Base-by-base conservation (phyloP, 345 rosid species). In the Ceriops tagal region DNA sequence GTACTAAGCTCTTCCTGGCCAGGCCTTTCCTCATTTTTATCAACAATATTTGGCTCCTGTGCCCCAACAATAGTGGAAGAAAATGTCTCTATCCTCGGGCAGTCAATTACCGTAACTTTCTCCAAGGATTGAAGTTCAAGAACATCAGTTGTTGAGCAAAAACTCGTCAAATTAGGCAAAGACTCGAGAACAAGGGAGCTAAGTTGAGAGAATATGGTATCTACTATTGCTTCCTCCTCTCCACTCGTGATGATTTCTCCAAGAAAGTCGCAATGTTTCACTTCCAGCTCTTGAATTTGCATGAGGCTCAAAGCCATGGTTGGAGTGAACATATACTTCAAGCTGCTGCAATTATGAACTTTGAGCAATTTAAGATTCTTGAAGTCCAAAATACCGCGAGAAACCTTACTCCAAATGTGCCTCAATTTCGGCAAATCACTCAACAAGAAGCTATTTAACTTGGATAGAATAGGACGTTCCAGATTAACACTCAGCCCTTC, bases 301-400 rank as follows among this genome's bases (percentile, higher is more conserved):
- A 7, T 32, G 18, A 69, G 72, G 32, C 22, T 2, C 19, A 31
- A 46, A 5, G 56, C 58, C 72, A 8, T 47, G 22, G 72, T 20
- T 28, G 39, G 72, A 47, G 72, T 60, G 32, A 69, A 58, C 28
- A 58, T 20, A 43, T 68, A 11, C 9, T 37, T 58, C 56, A 68
- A 68, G 16, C 71, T 67, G 27, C 64, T 26, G 31, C 71, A 68
- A 9, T 68, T 59, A 28, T 58, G 43, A 47, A 68, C 1, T 47
- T 58, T 31, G 13, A 69, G 20, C 46, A 13, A 26, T n/a, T 59
- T 31, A 9, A 69, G 72, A 20, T 21, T 27, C 19, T 10, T 5
- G 7, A 69, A 69, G 24, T 20, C 30, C 65, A 46, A 21, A 43
- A 58, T 28, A 15, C 58, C 34, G n/a, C 22, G 19, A 49, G 57